Conservation (phyloP, 306 rosid species). For the Glycine latifolia region DNA sequence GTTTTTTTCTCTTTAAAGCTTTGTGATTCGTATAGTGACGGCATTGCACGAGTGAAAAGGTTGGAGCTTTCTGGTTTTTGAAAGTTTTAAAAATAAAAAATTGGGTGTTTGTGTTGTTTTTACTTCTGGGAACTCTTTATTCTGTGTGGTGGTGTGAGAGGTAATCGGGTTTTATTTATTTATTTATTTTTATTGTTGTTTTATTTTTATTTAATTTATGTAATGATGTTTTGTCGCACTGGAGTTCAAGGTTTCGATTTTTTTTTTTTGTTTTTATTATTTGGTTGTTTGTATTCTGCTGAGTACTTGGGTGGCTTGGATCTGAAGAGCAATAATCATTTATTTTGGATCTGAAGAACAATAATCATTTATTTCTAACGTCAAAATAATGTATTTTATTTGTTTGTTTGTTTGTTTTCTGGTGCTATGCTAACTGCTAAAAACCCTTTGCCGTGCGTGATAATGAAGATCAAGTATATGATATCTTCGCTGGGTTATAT, state of each 20-base stretch:
- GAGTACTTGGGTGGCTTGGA: conserved; percentile 22
- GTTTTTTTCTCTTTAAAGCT: neutral
- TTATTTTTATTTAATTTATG: neutral
- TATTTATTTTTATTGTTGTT: neutral
- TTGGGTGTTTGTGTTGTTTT: neutral
- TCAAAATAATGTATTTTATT: neutral
- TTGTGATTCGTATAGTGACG: conserved; percentile 11
- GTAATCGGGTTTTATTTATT: neutral
- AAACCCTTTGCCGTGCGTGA: neutral
- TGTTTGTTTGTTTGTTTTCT: neutral
- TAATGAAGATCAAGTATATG: neutral
- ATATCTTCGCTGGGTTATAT: neutral
- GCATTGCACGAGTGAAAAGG: neutral
- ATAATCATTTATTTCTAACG: neutral
- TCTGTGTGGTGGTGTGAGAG: neutral
- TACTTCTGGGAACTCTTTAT: neutral
- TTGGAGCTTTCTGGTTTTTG: conserved; percentile 8
- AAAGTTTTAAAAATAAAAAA: neutral
- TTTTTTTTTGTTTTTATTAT: neutral
- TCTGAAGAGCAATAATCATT: neutral
- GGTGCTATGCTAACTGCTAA: neutral
- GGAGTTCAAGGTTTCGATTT: conserved; percentile 3
- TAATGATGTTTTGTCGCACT: neutral
- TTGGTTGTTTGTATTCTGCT: neutral
- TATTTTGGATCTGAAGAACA: conserved; percentile 23